phyloP scores from a whole-genome alignment of 805 yeast species.

The Henningerozyma blattae region DNA sequence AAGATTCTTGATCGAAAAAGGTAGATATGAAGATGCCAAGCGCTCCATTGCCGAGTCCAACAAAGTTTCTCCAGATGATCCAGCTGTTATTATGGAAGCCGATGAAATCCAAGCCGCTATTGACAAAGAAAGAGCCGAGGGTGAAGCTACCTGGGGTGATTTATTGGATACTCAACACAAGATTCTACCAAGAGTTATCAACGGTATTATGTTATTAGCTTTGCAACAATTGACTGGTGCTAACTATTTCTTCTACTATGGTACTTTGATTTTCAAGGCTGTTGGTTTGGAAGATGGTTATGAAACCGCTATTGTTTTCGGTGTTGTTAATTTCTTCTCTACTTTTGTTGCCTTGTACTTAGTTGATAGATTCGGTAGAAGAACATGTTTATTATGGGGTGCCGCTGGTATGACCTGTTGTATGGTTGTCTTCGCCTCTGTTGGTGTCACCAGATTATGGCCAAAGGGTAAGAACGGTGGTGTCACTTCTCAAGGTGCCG shows the following conservation, averaged over 20 bases:
- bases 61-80: slow-evolving; percentile 40
- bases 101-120: slow-evolving; percentile 48
- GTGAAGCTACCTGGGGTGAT: slow-evolving; percentile 56
- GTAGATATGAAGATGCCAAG: slow-evolving; percentile 50
- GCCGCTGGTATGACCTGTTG: slow-evolving; percentile 38
- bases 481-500: slow-evolving; percentile 41
- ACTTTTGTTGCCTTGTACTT: slow-evolving; percentile 40
- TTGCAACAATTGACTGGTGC: slow-evolving; percentile 63
- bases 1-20: slow-evolving; percentile 48
- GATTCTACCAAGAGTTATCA: slow-evolving; percentile 34
- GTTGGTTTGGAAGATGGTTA: slow-evolving; percentile 51
- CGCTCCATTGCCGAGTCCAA: slow-evolving; percentile 47
- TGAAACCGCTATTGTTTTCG: slow-evolving; percentile 48
- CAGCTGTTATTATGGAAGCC: slow-evolving; percentile 44
- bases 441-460: slow-evolving; percentile 42
- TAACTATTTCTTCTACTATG: slow-evolving; percentile 60
- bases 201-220: slow-evolving; percentile 49
- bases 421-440: slow-evolving; percentile 40
- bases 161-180: slow-evolving; percentile 56
- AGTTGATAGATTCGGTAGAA: slow-evolving; percentile 47
- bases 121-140: slow-evolving; percentile 48
- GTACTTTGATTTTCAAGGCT: slow-evolving; percentile 50
- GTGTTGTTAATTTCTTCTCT: slow-evolving; percentile 50
- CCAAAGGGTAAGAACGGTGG: slow-evolving; percentile 28
- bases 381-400: slow-evolving; percentile 37